A percentile compares a stretch with the other conserved stretches of the same genome.
These are phyloP conservation scores for Fagus sylvatica DNA, from an alignment of 306 rosid genomes.

Conservation along the genomic window DNA sequence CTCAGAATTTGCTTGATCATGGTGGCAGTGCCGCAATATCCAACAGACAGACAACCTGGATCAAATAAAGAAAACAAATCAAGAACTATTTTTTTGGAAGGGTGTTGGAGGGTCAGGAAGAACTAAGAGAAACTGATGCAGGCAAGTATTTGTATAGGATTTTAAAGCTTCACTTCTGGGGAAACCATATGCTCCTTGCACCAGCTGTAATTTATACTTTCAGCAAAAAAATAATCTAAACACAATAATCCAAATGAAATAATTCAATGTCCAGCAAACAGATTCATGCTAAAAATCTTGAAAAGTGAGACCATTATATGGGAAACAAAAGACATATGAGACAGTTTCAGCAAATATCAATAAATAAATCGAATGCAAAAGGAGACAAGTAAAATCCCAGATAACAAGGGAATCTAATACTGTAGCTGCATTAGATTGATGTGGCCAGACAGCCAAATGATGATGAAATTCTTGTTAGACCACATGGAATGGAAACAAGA, in stretches of 20 bases:
- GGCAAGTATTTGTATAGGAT: neutral
- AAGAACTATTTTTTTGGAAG: neutral
- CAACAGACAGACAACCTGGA: slow-evolving; percentile 35
- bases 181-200: neutral
- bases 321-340: neutral
- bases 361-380: neutral
- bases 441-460: neutral
- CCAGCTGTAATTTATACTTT: slow-evolving; percentile 6
- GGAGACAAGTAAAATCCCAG: slow-evolving; percentile 5
- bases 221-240: slow-evolving; percentile 15
- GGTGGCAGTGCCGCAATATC: slow-evolving; percentile 40
- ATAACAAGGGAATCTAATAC: neutral
- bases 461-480: neutral
- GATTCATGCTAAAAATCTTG: slow-evolving; percentile 7
- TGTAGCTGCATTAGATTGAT: neutral
- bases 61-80: slow-evolving; percentile 17
- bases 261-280: neutral
- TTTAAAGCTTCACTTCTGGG: neutral
- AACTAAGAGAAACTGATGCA: neutral
- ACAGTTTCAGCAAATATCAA: neutral
- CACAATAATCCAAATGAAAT: neutral
- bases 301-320: neutral
- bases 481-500: slow-evolving; percentile 1
- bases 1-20: slow-evolving; percentile 93
- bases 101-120: neutral